Conservation (phyloP, 2,329 filamentous ascomycete species). For the Graphium sp. region DNA sequence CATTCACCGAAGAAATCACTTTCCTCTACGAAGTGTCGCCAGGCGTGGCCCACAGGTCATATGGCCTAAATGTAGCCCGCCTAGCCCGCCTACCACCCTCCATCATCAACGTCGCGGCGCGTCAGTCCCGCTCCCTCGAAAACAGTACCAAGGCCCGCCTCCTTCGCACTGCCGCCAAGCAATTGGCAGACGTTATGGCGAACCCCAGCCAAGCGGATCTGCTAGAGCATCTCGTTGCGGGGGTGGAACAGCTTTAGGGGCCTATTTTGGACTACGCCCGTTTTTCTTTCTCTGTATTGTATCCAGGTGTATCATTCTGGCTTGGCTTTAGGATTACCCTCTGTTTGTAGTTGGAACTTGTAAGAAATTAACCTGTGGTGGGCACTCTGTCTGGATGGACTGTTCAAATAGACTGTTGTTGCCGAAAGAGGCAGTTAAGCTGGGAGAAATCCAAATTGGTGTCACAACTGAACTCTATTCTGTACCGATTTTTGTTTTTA, state of each 20-base stretch:
- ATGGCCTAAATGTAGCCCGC: slow-evolving; percentile 83
- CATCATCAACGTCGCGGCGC: slow-evolving; percentile 64
- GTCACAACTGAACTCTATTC: too few species aligned
- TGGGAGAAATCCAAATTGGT: too few species aligned
- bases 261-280: too few species aligned
- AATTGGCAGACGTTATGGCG: slow-evolving; percentile 21
- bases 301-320: not conserved
- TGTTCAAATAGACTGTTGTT: too few species aligned
- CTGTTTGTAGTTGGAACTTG: not conserved
- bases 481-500: too few species aligned
- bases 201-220: slow-evolving; percentile 18
- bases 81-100: slow-evolving; percentile 64
- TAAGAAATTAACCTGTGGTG: too few species aligned
- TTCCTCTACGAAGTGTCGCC: slow-evolving; percentile 89
- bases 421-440: too few species aligned
- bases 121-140: slow-evolving; percentile 69
- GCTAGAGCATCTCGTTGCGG: slow-evolving; percentile 33
- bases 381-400: too few species aligned
- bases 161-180: slow-evolving; percentile 16
- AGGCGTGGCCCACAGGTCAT: slow-evolving; percentile 83
- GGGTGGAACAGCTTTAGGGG: slow-evolving; percentile 40
- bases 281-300: too few species aligned
- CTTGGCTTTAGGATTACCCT: not conserved
- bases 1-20: slow-evolving; percentile 61
- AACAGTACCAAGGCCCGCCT: slow-evolving; percentile 48